These are phyloP conservation scores for Colletotrichum costaricense DNA, from an alignment of 2,329 filamentous ascomycete genomes.

Conservation along the genomic window DNA sequence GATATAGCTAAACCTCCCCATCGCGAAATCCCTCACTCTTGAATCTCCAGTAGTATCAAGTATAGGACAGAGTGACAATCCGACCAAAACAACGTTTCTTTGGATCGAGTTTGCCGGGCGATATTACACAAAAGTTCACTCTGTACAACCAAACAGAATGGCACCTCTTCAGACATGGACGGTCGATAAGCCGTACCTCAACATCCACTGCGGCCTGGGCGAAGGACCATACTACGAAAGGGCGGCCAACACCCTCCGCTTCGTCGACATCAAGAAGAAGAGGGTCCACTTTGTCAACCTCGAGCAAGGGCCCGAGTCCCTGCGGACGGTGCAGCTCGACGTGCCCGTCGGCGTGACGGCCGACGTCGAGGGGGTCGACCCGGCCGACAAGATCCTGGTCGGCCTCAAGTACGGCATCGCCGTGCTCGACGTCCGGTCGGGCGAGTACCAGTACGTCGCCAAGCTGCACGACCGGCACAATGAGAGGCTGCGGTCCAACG, in stretches of 20 bases:
- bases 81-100: background rate
- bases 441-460: slow-evolving; percentile 64
- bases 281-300: slow-evolving; percentile 80
- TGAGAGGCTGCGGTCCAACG: slow-evolving; percentile 77
- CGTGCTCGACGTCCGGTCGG: slow-evolving; percentile 74
- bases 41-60: background rate
- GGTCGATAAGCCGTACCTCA: slow-evolving; percentile 66
- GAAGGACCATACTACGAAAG: slow-evolving; percentile 82
- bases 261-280: slow-evolving; percentile 85
- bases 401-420: slow-evolving; percentile 86
- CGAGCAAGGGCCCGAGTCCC: slow-evolving; percentile 68
- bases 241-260: slow-evolving; percentile 73
- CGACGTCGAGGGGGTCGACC: slow-evolving; percentile 77
- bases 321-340: slow-evolving; percentile 70
- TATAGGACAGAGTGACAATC: background rate
- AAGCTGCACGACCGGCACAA: slow-evolving; percentile 58
- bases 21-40: slow-evolving; percentile 19
- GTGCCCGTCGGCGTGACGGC: slow-evolving; percentile 75
- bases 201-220: slow-evolving; percentile 73
- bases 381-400: slow-evolving; percentile 75
- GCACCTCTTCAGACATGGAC: slow-evolving; percentile 60
- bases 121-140: too few relatives aligned
- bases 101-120: too few relatives aligned
- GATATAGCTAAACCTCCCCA: slow-evolving; percentile 12
- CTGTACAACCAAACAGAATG: slow-evolving; percentile 39